A percentile compares a stretch with the other conserved stretches of the same genome.
phyloP scores from a whole-genome alignment of 208 protist species.

The Wallacemonas rigidus region DNA sequence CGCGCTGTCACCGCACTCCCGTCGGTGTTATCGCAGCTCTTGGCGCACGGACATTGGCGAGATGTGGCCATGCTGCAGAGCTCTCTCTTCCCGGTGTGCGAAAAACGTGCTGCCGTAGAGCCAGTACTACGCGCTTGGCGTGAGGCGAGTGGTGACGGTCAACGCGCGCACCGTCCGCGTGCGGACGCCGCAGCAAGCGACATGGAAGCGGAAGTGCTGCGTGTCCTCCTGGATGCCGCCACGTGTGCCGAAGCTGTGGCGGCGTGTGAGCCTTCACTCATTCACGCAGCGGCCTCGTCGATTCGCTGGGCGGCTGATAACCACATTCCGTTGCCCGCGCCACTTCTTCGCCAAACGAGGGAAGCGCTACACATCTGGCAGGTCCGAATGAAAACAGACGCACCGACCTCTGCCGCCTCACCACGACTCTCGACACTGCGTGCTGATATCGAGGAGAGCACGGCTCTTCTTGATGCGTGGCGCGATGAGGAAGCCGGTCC shows the following conservation, averaged over 20 bases:
- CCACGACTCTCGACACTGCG: too few species aligned
- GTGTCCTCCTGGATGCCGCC: constrained; percentile 1
- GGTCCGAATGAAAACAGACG: background rate
- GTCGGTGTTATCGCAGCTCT: constrained; percentile 21
- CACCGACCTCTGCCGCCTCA: too few species aligned
- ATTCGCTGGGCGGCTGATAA: background rate
- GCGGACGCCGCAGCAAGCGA: background rate
- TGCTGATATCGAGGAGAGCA: too few species aligned
- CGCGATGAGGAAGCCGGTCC: too few species aligned
- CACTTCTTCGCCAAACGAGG: background rate
- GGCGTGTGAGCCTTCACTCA: background rate
- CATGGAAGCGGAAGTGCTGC: background rate
- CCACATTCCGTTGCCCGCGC: background rate
- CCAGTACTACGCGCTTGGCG: too few species aligned
- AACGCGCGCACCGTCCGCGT: too few species aligned
- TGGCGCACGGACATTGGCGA: constrained; percentile 38
- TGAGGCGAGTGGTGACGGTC: too few species aligned
- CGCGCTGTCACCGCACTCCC: constrained; percentile 33
- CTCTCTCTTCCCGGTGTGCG: background rate
- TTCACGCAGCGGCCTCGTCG: background rate
- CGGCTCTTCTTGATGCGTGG: too few species aligned
- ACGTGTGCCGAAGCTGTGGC: constrained; percentile 6
- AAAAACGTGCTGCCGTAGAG: too few species aligned
- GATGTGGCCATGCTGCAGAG: constrained; percentile 9
- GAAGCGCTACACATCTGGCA: background rate